phyloP scores from a whole-genome alignment of 257 asterid species.

The Fraxinus quadrangulata region DNA sequence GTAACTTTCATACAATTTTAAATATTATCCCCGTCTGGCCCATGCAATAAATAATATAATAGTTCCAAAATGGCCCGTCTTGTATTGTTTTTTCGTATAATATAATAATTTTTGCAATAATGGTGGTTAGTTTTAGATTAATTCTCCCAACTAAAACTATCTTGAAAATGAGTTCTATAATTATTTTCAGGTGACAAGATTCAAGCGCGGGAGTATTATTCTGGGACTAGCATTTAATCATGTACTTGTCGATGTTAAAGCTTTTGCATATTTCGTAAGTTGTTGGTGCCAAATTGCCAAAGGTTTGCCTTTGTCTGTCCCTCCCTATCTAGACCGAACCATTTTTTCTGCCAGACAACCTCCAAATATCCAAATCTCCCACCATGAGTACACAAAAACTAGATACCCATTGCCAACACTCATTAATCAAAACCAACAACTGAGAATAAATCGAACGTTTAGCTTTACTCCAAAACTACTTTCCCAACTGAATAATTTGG shows the following conservation, averaged over 20 bases:
- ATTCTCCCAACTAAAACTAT: too few relatives aligned
- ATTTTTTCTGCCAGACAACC: constrained; percentile 17
- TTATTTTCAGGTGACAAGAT: constrained; percentile 18
- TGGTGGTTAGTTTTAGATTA: too few relatives aligned
- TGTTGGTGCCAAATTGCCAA: constrained; percentile 17
- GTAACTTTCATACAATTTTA: too few relatives aligned
- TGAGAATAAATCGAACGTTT: not conserved
- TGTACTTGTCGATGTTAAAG: constrained; percentile 9
- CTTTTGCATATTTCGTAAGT: constrained; percentile 3
- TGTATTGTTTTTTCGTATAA: too few relatives aligned
- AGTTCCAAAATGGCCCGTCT: too few relatives aligned
- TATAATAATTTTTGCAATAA: too few relatives aligned
- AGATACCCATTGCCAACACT: constrained; percentile 3
- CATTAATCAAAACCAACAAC: not conserved
- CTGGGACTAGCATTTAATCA: constrained; percentile 23
- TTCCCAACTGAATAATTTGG: not conserved
- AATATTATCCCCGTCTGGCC: too few relatives aligned
- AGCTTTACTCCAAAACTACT: constrained; percentile 5
- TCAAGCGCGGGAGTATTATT: constrained; percentile 18
- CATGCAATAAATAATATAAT: too few relatives aligned
- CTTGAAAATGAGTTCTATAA: too few relatives aligned
- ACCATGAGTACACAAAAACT: constrained; percentile 9
- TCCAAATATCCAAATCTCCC: constrained; percentile 2
- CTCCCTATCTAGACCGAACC: not conserved
- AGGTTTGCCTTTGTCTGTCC: not conserved